A percentile compares a stretch with the other conserved stretches of the same genome.
phyloP scores from a whole-genome alignment of 805 yeast genomes.

The Teunomyces lycoperdinae region DNA sequence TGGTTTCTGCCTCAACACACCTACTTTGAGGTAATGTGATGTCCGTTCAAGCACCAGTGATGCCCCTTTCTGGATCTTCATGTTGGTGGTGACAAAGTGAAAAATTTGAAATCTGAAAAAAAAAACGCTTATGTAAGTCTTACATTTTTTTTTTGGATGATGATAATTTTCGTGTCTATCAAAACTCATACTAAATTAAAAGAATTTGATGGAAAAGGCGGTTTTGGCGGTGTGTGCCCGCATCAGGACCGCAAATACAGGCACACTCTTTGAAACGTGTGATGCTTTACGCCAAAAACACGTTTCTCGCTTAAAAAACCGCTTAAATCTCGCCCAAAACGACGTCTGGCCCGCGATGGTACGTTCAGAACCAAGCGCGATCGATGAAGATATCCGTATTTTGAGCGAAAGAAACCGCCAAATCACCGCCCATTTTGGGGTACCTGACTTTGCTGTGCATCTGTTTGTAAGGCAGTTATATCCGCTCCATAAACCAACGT shows the following conservation, averaged over 20 bases:
- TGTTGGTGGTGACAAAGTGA: constrained; percentile 17
- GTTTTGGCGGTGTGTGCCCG: background rate
- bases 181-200: too few species aligned
- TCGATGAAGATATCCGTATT: background rate
- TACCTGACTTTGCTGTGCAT: background rate
- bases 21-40: constrained; percentile 68
- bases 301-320: background rate
- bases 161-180: too few species aligned
- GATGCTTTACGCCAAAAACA: background rate
- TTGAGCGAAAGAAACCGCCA: background rate
- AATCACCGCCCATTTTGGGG: background rate
- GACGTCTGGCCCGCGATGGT: background rate
- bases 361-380: background rate
- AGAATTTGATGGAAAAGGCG: background rate
- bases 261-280: background rate
- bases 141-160: too few species aligned
- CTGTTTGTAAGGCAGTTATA: constrained; percentile 16
- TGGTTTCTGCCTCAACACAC: constrained; percentile 70
- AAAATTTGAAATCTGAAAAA: background rate
- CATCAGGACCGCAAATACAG: background rate
- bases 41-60: constrained; percentile 76
- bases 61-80: constrained; percentile 69
- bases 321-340: background rate
- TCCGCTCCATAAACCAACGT: constrained; percentile 11
- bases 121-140: background rate